Percentiles rank a stretch among this genome's conserved stretches.
phyloP scores from a whole-genome alignment of 495 filamentous ascomycete genomes.

The Parathielavia appendiculata region DNA sequence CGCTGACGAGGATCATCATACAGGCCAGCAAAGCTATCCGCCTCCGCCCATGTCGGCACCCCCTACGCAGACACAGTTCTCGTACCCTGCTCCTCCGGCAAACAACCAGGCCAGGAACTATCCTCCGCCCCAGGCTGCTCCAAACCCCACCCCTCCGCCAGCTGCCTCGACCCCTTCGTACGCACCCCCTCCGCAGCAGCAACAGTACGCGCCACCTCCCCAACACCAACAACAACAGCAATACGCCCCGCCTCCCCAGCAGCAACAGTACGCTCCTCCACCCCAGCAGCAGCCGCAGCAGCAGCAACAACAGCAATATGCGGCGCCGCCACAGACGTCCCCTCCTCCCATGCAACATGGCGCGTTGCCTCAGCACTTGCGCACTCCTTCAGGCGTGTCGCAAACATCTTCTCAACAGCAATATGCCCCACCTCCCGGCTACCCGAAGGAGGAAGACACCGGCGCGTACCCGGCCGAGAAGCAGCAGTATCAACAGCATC shows the following conservation, averaged over 20 bases:
- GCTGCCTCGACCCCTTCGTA: conserved; percentile 28
- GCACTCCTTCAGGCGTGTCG: conserved; percentile 20
- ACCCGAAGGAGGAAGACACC: conserved; percentile 31
- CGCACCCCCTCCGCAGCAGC: conserved; percentile 27
- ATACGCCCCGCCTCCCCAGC: conserved; percentile 35
- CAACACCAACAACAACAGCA: conserved; percentile 30
- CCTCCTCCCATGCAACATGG: conserved; percentile 19
- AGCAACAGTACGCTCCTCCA: conserved; percentile 21
- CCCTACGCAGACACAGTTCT: conserved; percentile 45
- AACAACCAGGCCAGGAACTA: conserved; percentile 28
- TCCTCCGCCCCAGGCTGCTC: conserved; percentile 25
- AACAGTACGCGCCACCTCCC: conserved; percentile 34
- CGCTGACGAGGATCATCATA: not conserved
- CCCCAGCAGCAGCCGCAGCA: conserved; percentile 12
- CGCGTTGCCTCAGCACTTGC: conserved; percentile 30
- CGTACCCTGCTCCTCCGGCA: conserved; percentile 38
- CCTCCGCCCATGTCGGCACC: conserved; percentile 37
- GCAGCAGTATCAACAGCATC: conserved; percentile 20
- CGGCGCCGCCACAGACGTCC: conserved; percentile 10
- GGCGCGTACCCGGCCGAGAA: conserved; percentile 37
- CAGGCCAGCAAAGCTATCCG: conserved; percentile 29
- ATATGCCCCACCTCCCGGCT: conserved; percentile 31
- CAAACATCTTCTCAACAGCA: conserved; percentile 30
- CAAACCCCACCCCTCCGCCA: conserved; percentile 27
- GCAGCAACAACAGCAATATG: conserved; percentile 18